phyloP scores from a whole-genome alignment of 805 yeast species.

The Saccharomycopsis lassenensis region DNA sequence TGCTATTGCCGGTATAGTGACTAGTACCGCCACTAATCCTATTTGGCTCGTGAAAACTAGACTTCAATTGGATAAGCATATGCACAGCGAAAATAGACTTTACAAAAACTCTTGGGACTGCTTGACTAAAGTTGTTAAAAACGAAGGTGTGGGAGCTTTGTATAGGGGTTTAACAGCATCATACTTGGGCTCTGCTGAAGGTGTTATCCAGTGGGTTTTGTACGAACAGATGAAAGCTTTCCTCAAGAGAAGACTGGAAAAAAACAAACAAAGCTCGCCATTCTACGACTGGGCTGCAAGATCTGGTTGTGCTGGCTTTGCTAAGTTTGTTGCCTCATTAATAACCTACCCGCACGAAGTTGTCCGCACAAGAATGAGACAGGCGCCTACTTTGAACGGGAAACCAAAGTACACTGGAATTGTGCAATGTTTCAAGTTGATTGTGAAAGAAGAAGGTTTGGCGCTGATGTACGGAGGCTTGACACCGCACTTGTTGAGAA shows the following conservation, averaged over 20 bases:
- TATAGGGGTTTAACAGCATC: conserved; percentile 93
- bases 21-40: conserved; percentile 95
- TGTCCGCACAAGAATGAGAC: conserved; percentile 88
- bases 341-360: conserved; percentile 97
- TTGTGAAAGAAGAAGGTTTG: conserved; percentile 88
- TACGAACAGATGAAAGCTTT: conserved; percentile 87
- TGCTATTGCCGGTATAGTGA: conserved; percentile 82
- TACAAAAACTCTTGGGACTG: conserved; percentile 87
- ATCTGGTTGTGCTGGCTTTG: conserved; percentile 96
- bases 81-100: conserved; percentile 35
- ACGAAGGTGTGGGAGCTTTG: conserved; percentile 73
- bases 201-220: conserved; percentile 91
- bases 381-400: conserved; percentile 72
- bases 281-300: conserved; percentile 81
- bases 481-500: conserved; percentile 92
- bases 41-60: conserved; percentile 96
- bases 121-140: conserved; percentile 48
- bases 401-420: conserved; percentile 82
- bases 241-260: conserved; percentile 40
- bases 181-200: conserved; percentile 85
- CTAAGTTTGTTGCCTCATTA: conserved; percentile 85
- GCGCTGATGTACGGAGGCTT: conserved; percentile 93
- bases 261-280: conserved; percentile 26
- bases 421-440: conserved; percentile 72
- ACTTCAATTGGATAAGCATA: conserved; percentile 68